phyloP scores from a whole-genome alignment of 805 yeast species.

The Sugiyamaella mastotermitis region DNA sequence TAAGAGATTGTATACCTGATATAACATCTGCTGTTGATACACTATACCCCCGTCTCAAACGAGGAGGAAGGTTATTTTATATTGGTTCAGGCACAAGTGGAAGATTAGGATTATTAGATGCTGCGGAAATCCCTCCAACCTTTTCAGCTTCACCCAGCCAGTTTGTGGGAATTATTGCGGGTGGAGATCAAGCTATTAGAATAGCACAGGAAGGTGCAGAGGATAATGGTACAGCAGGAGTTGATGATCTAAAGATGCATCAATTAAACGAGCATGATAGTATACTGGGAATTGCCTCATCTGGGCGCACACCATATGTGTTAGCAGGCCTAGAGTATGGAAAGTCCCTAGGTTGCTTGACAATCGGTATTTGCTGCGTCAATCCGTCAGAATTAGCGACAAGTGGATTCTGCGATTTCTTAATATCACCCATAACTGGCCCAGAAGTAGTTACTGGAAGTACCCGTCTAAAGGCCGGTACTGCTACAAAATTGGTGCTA shows the following conservation, averaged over 20 bases:
- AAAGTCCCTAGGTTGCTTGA: conserved; percentile 19
- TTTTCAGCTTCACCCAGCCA: conserved; percentile 23
- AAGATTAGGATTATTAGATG: conserved; percentile 23
- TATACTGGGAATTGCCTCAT: conserved; percentile 26
- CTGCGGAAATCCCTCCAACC: conserved; percentile 27
- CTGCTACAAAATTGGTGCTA: conserved; percentile 25
- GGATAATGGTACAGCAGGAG: conserved; percentile 19
- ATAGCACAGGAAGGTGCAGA: conserved; percentile 26
- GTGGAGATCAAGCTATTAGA: conserved; percentile 26
- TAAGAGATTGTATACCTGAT: conserved; percentile 9
- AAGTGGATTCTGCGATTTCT: conserved; percentile 14
- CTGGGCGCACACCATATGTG: conserved; percentile 29
- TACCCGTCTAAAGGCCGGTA: conserved; percentile 25
- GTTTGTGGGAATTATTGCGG: conserved; percentile 25
- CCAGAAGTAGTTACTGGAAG: conserved; percentile 25
- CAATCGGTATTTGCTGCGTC: conserved; percentile 23
- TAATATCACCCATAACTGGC: conserved; percentile 21
- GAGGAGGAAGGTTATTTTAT: conserved; percentile 24
- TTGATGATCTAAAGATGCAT: conserved; percentile 18
- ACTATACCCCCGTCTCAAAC: conserved; percentile 16
- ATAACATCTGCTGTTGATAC: conserved; percentile 22
- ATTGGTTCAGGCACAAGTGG: conserved; percentile 28
- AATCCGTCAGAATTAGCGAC: conserved; percentile 14
- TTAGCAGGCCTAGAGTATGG: conserved; percentile 22
- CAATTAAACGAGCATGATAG: conserved; percentile 18